phyloP scores from a whole-genome alignment of 805 yeast genomes.

The Lachancea dasiensis region DNA sequence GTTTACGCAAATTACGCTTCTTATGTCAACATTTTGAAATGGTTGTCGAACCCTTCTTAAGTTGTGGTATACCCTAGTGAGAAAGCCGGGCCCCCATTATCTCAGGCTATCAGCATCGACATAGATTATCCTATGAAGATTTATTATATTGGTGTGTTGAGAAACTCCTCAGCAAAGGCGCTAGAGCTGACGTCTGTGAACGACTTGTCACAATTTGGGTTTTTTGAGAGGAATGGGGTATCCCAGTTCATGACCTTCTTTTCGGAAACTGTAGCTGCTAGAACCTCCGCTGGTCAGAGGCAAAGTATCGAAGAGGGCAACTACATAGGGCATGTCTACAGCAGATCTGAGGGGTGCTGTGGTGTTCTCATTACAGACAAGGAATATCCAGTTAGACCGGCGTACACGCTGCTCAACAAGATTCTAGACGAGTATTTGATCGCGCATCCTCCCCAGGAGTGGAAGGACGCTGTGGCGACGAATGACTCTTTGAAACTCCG shows the following conservation, averaged over 20 bases:
- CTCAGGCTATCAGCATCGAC: no score
- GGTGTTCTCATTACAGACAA: slow-evolving; percentile 91
- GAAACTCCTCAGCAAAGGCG: slow-evolving; percentile 53
- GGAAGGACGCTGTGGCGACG: slow-evolving; percentile 50
- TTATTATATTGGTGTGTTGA: slow-evolving; percentile 81
- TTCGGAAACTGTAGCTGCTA: slow-evolving; percentile 79
- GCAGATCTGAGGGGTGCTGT: slow-evolving; percentile 83
- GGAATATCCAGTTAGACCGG: slow-evolving; percentile 96
- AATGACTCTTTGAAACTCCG: slow-evolving; percentile 30
- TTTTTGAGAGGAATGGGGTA: slow-evolving; percentile 78
- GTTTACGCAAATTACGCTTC: no score
- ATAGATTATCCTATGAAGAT: slow-evolving; percentile 58
- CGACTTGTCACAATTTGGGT: slow-evolving; percentile 80
- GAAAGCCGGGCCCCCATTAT: no score
- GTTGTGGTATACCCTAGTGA: no score
- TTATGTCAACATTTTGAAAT: no score
- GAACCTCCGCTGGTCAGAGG: slow-evolving; percentile 86
- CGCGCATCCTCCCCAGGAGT: slow-evolving; percentile 67
- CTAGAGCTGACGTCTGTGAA: slow-evolving; percentile 73
- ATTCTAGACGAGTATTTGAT: slow-evolving; percentile 84
- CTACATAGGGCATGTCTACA: slow-evolving; percentile 88
- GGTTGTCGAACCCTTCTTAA: neutral
- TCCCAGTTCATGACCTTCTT: slow-evolving; percentile 94
- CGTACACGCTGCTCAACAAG: slow-evolving; percentile 87
- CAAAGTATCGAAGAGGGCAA: slow-evolving; percentile 90